Percentiles rank a stretch among this genome's conserved stretches.
These are phyloP conservation scores for Fusarium ramigenum DNA, from an alignment of 2,329 filamentous ascomycete species.

Conservation along the genomic window DNA sequence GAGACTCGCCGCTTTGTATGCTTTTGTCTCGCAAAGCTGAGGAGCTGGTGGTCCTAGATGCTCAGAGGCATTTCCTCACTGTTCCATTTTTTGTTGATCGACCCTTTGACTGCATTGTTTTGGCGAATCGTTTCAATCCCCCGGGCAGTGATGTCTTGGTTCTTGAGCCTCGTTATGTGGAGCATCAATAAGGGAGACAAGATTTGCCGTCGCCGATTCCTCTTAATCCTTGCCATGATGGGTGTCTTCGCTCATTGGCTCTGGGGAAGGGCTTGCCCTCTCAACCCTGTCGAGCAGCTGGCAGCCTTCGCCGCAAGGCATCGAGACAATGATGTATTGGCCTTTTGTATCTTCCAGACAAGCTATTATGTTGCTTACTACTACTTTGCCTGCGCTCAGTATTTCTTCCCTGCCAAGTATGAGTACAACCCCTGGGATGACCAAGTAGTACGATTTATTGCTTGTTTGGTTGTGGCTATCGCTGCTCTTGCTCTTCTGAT, in stretches of 20 bases:
- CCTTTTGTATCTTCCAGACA: background rate
- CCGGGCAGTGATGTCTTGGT: background rate
- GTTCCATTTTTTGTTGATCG: background rate
- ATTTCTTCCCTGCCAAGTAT: background rate
- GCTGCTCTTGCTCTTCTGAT: background rate
- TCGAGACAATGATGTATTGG: background rate
- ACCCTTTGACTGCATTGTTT: background rate
- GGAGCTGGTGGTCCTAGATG: background rate
- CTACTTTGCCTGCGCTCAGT: background rate
- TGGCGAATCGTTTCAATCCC: background rate
- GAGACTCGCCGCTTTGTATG: background rate
- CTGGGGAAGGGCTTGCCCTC: background rate
- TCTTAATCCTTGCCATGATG: background rate
- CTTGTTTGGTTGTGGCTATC: background rate
- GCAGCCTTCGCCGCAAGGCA: background rate
- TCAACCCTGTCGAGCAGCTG: background rate
- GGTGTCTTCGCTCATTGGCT: background rate
- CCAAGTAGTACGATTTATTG: background rate
- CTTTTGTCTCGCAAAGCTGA: background rate
- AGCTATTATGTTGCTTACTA: background rate
- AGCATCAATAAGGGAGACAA: background rate
- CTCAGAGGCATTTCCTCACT: background rate
- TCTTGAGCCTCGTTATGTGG: background rate
- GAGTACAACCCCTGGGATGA: background rate
- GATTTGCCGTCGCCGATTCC: background rate